Evolutionary conservation across 75 land plant genomes (phyloP).

Genomic region (Sequoia sempervirens): DNA sequence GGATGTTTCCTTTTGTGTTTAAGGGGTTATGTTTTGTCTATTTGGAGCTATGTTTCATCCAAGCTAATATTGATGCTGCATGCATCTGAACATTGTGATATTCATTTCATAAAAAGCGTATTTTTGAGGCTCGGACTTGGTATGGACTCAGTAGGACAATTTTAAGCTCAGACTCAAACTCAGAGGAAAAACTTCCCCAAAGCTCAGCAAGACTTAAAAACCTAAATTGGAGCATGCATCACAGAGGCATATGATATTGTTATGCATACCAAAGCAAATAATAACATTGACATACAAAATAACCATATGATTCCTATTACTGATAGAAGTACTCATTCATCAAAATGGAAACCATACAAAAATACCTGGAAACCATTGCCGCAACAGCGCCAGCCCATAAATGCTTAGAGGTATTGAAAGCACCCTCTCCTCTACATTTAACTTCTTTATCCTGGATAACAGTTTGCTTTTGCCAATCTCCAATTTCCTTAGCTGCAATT

Average conservation of each 20-base stretch:
- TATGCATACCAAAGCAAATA: background rate
- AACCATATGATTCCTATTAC: background rate
- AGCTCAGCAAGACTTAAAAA: too few species aligned
- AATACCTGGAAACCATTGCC: conserved; percentile 82
- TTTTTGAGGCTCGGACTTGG: too few species aligned
- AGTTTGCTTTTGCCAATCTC: conserved; percentile 7
- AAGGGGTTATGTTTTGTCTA: background rate
- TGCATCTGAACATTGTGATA: background rate
- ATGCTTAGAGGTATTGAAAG: conserved; percentile 74
- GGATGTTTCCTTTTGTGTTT: background rate
- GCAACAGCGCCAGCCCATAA: conserved; percentile 83
- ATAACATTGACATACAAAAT: background rate
- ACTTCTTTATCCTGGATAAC: background rate
- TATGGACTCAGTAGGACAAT: too few species aligned
- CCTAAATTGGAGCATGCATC: too few species aligned
- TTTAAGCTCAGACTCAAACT: too few species aligned
- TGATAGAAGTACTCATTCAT: background rate
- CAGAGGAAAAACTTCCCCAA: too few species aligned
- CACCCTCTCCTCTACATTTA: conserved; percentile 19
- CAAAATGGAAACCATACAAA: background rate
- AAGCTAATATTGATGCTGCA: background rate
- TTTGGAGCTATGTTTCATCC: background rate
- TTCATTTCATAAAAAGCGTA: background rate
- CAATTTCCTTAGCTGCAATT: conserved; percentile 1
- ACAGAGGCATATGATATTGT: too few species aligned